phyloP scores from a whole-genome alignment of 768 basidiomycete species.

The Tricholoma hemisulphureum region DNA sequence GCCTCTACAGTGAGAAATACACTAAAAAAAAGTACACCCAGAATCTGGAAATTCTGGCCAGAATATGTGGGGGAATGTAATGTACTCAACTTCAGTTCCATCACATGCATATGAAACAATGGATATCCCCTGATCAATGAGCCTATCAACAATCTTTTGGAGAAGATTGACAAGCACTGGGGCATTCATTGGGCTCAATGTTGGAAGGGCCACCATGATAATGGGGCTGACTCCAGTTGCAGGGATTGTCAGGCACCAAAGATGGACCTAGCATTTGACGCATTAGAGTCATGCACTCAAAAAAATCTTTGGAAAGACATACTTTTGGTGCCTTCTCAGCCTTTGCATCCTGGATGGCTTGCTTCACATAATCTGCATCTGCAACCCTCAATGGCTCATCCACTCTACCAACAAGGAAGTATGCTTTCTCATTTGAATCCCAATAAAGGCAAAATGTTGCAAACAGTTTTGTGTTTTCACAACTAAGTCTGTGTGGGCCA shows the following conservation, averaged over 20 bases:
- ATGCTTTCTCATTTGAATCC: neutral
- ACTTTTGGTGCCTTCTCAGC: conserved; percentile 26
- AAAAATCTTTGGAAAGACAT: neutral
- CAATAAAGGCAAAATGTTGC: neutral
- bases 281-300: neutral
- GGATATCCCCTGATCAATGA: conserved; percentile 21
- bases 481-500: neutral
- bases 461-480: neutral
- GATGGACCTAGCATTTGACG: conserved; percentile 20
- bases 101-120: conserved; percentile 35
- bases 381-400: neutral
- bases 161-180: conserved; percentile 11
- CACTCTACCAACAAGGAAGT: neutral
- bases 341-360: conserved; percentile 8
- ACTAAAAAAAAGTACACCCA: too few relatives aligned
- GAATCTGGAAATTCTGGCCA: too few relatives aligned
- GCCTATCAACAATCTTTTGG: conserved; percentile 22
- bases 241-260: conserved; percentile 31
- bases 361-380: conserved; percentile 18
- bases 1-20: too few relatives aligned
- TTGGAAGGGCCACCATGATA: conserved; percentile 28
- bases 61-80: too few relatives aligned
- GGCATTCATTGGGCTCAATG: conserved; percentile 17
- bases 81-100: conserved; percentile 34
- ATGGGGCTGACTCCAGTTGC: conserved; percentile 30